phyloP scores from a whole-genome alignment of 371 early-diverging fungal genomes.

The Rhizomucor pusillus region DNA sequence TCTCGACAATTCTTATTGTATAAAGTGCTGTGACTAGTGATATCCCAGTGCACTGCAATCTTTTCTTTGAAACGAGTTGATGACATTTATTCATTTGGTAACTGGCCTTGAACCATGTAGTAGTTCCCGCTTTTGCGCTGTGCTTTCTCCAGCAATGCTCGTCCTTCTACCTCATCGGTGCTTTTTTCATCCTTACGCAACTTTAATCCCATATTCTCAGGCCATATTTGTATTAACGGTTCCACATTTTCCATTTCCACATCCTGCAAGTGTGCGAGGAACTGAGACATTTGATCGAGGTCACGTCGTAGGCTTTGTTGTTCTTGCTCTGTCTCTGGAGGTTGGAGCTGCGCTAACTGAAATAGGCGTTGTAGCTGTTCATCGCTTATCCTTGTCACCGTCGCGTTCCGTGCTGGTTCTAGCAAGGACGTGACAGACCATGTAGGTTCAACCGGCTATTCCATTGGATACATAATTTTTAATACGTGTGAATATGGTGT shows the following conservation, averaged over 20 bases:
- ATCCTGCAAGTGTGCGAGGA: constrained; percentile 26
- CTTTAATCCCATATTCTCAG: constrained; percentile 16
- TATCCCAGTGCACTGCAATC: too few species aligned
- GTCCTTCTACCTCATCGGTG: constrained; percentile 10
- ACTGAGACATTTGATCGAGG: constrained; percentile 28
- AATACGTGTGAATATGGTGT: too few species aligned
- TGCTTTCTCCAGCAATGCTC: constrained; percentile 26
- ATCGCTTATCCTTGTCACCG: constrained; percentile 18
- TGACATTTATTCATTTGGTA: constrained; percentile 1
- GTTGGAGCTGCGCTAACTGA: constrained; percentile 25
- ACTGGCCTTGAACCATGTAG: too few species aligned
- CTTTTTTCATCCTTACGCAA: constrained; percentile 7
- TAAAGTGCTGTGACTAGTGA: too few species aligned
- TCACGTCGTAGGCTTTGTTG: constrained; percentile 22
- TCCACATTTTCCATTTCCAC: constrained; percentile 15
- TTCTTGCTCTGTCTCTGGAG: constrained; percentile 10
- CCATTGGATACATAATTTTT: too few species aligned
- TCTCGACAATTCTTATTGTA: too few species aligned
- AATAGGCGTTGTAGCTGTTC: constrained; percentile 33
- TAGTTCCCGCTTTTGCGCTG: too few species aligned
- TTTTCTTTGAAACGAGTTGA: too few species aligned
- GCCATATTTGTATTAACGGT: constrained; percentile 37
- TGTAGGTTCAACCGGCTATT: constrained; percentile 27
- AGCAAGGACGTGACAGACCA: constrained; percentile 31
- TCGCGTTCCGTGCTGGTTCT: constrained; percentile 6